Conservation (phyloP, 78 protist species). For the Emiliania huxleyi region DNA sequence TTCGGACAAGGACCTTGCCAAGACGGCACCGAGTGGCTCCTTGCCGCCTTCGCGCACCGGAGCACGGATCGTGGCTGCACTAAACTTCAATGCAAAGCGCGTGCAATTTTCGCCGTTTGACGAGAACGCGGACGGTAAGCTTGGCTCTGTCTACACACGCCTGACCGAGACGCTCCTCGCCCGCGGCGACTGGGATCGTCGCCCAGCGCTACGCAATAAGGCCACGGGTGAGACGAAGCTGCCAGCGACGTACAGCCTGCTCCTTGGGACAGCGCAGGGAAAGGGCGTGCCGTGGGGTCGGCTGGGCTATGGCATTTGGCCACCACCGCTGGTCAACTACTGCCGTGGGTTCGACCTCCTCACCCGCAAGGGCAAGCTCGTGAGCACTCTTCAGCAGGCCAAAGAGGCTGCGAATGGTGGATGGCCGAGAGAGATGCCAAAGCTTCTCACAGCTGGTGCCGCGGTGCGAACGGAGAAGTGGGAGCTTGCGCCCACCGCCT, state of each 20-base stretch:
- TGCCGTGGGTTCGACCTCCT: not conserved
- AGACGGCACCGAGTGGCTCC: no score
- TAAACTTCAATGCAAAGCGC: not conserved
- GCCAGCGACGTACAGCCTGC: not conserved
- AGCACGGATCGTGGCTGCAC: not conserved
- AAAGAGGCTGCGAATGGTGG: not conserved
- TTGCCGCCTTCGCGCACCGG: no score
- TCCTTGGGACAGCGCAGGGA: not conserved
- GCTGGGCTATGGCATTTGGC: not conserved
- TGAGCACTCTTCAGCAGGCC: not conserved
- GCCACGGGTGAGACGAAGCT: not conserved
- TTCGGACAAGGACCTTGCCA: no score
- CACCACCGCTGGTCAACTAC: constrained; percentile 7
- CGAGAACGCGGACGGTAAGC: not conserved
- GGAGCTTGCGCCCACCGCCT: not conserved
- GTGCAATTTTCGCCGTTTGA: not conserved
- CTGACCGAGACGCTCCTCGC: not conserved
- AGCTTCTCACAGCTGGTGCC: not conserved
- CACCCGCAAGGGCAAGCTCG: not conserved
- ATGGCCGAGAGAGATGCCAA: not conserved
- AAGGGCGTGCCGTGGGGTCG: not conserved
- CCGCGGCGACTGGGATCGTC: not conserved
- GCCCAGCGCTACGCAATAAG: not conserved
- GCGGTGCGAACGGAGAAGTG: not conserved
- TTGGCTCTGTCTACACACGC: not conserved